Evolutionary conservation across 2,329 filamentous ascomycete genomes (phyloP).

Genomic region (Trichoderma pleuroti): DNA sequence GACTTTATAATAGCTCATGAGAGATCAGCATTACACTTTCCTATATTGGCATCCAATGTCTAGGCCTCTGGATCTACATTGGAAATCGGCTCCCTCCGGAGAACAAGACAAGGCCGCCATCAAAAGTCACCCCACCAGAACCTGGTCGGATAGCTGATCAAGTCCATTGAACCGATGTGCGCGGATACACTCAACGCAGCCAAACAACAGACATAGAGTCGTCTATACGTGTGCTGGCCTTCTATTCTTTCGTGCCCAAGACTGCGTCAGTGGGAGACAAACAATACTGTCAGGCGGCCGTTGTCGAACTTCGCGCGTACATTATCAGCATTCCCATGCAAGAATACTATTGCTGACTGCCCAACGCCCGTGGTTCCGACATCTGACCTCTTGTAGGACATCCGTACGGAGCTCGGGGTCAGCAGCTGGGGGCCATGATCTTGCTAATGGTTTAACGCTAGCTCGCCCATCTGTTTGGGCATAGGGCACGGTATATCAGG

Average conservation of each 20-base stretch:
- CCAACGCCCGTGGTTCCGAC: neutral
- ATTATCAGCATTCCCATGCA: neutral
- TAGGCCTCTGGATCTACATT: neutral
- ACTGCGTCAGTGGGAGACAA: neutral
- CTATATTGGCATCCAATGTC: neutral
- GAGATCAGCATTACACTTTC: neutral
- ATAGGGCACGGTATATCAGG: neutral
- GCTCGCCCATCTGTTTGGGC: neutral
- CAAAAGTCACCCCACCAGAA: neutral
- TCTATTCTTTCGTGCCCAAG: neutral
- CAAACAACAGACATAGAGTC: neutral
- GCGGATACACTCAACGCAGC: neutral
- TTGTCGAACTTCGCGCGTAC: neutral
- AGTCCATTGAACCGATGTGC: neutral
- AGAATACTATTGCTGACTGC: neutral
- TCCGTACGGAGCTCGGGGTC: neutral
- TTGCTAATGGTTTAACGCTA: neutral
- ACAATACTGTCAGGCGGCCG: neutral
- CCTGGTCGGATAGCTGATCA: neutral
- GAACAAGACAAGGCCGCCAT: neutral
- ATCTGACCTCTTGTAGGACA: neutral
- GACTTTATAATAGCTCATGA: neutral
- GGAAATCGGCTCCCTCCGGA: conserved; percentile 10
- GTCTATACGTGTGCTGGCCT: neutral
- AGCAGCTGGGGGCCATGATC: neutral